Conservation (phyloP, 2,329 filamentous ascomycete genomes). For the Cladosporium sp. region DNA sequence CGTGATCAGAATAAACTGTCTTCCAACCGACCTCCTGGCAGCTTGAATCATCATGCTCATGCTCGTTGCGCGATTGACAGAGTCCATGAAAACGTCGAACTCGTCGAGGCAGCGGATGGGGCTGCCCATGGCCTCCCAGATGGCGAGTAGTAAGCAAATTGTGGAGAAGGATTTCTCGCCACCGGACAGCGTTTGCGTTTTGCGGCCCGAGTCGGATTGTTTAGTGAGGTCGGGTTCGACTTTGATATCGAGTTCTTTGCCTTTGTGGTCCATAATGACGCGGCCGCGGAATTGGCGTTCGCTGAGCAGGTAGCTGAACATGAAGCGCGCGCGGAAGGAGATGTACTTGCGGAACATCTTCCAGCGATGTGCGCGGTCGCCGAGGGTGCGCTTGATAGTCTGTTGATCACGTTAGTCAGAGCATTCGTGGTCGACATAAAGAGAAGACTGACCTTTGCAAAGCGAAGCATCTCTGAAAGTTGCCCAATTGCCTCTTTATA, state of each 20-base stretch:
- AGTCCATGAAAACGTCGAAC: slow-evolving; percentile 99
- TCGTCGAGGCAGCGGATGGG: slow-evolving; percentile 93
- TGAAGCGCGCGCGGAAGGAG: slow-evolving; percentile 75
- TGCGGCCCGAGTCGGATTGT: slow-evolving; percentile 64
- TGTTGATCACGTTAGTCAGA: slow-evolving; percentile 23
- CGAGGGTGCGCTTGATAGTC: slow-evolving; percentile 57
- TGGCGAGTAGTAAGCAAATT: slow-evolving; percentile 82
- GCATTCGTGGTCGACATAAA: slow-evolving; percentile 11
- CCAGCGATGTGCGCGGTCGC: slow-evolving; percentile 70
- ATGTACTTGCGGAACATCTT: slow-evolving; percentile 76
- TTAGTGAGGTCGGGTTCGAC: slow-evolving; percentile 66
- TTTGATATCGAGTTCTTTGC: slow-evolving; percentile 70
- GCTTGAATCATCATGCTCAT: slow-evolving; percentile 90
- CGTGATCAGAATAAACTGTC: slow-evolving; percentile 94
- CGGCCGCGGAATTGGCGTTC: slow-evolving; percentile 84
- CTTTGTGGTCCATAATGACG: slow-evolving; percentile 70
- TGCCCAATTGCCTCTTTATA: slow-evolving; percentile 21
- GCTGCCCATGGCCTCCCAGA: slow-evolving; percentile 98
- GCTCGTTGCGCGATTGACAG: slow-evolving; percentile 86
- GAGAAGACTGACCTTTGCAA: slow-evolving; percentile 41
- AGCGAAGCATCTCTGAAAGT: slow-evolving; percentile 21
- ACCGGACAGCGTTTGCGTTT: slow-evolving; percentile 87
- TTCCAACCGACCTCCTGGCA: slow-evolving; percentile 77
- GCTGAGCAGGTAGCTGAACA: slow-evolving; percentile 82
- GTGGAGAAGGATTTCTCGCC: slow-evolving; percentile 98